These are phyloP conservation scores for Pseudocercospora cruenta DNA, from an alignment of 2,329 filamentous ascomycete species.

Conservation along the genomic window DNA sequence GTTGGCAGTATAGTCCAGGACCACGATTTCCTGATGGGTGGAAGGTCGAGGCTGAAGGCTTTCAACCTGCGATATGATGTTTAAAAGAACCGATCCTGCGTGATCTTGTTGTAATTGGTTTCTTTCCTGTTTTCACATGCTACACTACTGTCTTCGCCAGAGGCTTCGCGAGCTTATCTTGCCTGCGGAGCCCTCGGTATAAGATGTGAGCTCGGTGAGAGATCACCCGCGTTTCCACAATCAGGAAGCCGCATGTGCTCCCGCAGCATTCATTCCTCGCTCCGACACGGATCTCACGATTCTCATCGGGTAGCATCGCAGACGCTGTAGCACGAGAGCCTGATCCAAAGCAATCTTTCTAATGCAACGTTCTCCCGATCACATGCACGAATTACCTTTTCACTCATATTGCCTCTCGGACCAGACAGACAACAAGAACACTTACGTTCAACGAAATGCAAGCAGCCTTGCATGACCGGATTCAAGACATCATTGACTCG, in stretches of 20 bases:
- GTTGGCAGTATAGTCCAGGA: neutral
- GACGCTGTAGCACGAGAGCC: no score
- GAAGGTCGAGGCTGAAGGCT: neutral
- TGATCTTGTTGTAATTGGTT: no score
- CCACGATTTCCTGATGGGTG: neutral
- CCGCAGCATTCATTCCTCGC: neutral
- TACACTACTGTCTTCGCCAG: no score
- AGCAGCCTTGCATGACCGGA: neutral
- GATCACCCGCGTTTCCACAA: neutral
- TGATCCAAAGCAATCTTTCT: neutral
- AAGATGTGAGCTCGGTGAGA: neutral
- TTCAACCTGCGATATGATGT: neutral
- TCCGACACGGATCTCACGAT: neutral
- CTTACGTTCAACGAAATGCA: neutral
- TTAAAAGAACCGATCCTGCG: neutral
- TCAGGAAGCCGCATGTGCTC: neutral
- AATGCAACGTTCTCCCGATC: neutral
- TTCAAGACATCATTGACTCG: neutral
- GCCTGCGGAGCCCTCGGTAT: neutral
- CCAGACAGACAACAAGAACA: neutral
- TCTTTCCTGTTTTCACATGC: no score
- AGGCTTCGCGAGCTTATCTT: neutral
- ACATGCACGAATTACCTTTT: neutral
- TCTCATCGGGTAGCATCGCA: neutral
- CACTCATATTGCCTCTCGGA: neutral